Evolutionary conservation across 768 basidiomycete species (phyloP), one percentile per base, ranked within the genome.

Genomic region (Piloderma croceum): DNA sequence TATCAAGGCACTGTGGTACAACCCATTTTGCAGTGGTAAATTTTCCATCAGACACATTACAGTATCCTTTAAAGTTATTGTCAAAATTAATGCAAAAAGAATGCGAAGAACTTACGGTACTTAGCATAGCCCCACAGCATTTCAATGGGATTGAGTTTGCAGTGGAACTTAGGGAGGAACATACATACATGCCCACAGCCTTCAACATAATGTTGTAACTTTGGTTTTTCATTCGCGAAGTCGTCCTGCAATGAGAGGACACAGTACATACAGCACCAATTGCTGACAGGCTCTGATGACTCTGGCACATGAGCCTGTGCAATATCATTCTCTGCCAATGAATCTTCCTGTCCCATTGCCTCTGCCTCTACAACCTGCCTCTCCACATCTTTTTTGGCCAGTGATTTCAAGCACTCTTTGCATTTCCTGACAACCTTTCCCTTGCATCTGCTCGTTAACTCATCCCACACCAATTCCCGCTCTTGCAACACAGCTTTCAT

Each of bases 21-120:
- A 59, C 44, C 31, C 24, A 36, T 29, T 54, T 45, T 18, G 48
- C 48, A 3, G 48, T 49, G n/a, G 49, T 46, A 43, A 58, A 57
- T 24, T 38, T 52, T 7, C 47, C 52, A 51, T 58, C 55, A 9
- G 48, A 36, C 13, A 29, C 48, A 31, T 43, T 42, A 13, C 51
- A 46, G 37, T 52, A 57, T 32, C 33, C 56, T 58, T 24, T 3
- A 6, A 18, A 18, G 9, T 12, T 19, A 33, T 34, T 46, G 18
- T 46, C 33, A 3, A 7, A 41, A 18, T 12, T 22, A 29, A 43
- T 42, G 42, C 43, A 35, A 6, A 6, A n/a, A n/a, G n/a, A n/a
- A n/a, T n/a, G n/a, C n/a, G n/a, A n/a, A n/a, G n/a, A n/a, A 7
- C 25, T 46, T 27, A 47, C 34, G n/a, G 19, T 25, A 32, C 36